Evolutionary conservation across 169 alveolate species (phyloP).

Genomic region (Babesia ovata): DNA sequence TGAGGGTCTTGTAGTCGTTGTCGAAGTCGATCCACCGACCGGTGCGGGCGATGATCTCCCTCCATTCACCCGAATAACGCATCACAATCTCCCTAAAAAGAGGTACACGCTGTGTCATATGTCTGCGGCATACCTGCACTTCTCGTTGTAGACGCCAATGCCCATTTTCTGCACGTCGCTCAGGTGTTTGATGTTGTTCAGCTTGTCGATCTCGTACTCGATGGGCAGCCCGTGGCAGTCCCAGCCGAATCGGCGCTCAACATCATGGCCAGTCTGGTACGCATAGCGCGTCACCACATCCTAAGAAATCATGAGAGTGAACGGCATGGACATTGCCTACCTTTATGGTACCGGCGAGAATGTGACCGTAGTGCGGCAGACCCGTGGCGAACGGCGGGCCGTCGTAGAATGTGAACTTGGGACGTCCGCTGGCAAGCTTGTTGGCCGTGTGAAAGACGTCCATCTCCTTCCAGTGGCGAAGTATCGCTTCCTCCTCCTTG

Average conservation of each 20-base stretch:
- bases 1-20: slow-evolving; percentile 98
- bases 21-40: slow-evolving; percentile 99
- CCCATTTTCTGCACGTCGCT: slow-evolving; percentile 92
- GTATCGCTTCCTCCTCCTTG: slow-evolving; percentile 86
- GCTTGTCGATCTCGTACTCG: slow-evolving; percentile 96
- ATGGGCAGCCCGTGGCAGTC: slow-evolving; percentile 99
- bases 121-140: slow-evolving; percentile 58
- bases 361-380: slow-evolving; percentile 99
- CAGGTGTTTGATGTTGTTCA: slow-evolving; percentile 85
- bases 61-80: slow-evolving; percentile 95
- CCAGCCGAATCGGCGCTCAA: slow-evolving; percentile 99
- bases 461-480: slow-evolving; percentile 85
- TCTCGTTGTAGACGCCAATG: slow-evolving; percentile 75
- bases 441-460: slow-evolving; percentile 81
- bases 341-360: slow-evolving; percentile 98
- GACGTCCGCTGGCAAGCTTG: slow-evolving; percentile 80
- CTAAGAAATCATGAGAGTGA: slow-evolving; percentile 50
- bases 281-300: slow-evolving; percentile 98
- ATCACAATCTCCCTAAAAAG: slow-evolving; percentile 91
- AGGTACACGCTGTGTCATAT: slow-evolving; percentile 77
- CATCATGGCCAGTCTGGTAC: slow-evolving; percentile 94
- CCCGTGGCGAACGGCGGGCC: slow-evolving; percentile 99
- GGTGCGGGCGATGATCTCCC: slow-evolving; percentile 86
- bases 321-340: slow-evolving; percentile 39
- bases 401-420: slow-evolving; percentile 95